These are phyloP conservation scores for Jacaranda mimosifolia DNA, from an alignment of 257 asterid species.

Conservation along the genomic window DNA sequence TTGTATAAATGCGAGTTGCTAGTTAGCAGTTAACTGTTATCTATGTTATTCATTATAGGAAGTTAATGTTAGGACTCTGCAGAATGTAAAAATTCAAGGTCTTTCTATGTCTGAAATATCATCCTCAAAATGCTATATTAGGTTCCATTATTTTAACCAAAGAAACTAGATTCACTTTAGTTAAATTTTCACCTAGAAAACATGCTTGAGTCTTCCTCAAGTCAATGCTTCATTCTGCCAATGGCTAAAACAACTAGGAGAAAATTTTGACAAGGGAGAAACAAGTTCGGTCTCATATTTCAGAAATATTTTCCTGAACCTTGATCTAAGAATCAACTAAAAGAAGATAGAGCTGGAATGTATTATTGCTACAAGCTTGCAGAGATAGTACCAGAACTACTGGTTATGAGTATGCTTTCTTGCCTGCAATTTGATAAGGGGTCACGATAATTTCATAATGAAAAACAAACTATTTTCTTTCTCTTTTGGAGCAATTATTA, in stretches of 20 bases:
- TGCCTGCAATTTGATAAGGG: too few relatives aligned
- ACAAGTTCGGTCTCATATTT: too few relatives aligned
- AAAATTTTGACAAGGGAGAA: too few relatives aligned
- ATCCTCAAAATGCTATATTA: constrained; percentile 10
- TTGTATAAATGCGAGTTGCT: constrained; percentile 2
- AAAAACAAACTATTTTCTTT: too few relatives aligned
- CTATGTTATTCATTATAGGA: background rate
- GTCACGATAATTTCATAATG: too few relatives aligned
- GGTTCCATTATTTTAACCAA: constrained; percentile 1
- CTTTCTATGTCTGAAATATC: constrained; percentile 1
- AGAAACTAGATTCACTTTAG: constrained; percentile 4
- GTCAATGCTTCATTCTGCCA: background rate
- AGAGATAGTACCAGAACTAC: too few relatives aligned
- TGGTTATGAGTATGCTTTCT: too few relatives aligned
- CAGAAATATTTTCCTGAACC: too few relatives aligned
- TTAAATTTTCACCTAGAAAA: constrained; percentile 13
- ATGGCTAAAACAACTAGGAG: background rate
- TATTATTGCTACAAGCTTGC: too few relatives aligned
- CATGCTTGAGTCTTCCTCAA: constrained; percentile 6
- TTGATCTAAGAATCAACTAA: too few relatives aligned
- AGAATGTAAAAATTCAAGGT: background rate
- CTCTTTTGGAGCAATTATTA: too few relatives aligned
- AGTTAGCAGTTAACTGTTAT: background rate
- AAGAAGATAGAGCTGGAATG: too few relatives aligned
- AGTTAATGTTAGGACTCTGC: background rate